Conservation (phyloP, 2,329 filamentous ascomycete species). For the Talaromyces sp. region DNA sequence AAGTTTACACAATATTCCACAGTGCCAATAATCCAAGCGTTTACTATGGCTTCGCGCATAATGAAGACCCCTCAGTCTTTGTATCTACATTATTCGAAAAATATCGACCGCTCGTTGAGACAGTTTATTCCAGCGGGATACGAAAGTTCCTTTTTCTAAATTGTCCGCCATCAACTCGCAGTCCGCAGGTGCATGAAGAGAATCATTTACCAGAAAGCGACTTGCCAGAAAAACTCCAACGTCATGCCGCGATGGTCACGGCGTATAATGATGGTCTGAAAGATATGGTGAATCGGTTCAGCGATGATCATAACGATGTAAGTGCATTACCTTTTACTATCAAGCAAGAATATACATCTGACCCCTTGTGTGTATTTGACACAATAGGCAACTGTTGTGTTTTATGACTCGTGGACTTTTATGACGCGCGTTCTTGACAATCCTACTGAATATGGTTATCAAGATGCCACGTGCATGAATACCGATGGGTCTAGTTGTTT, state of each 20-base stretch:
- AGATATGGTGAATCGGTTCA: constrained; percentile 1
- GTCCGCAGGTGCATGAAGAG: constrained; percentile 12
- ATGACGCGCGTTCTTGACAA: constrained; percentile 13
- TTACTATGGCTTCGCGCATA: constrained; percentile 10
- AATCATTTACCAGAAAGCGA: constrained; percentile 9
- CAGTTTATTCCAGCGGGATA: constrained; percentile 6
- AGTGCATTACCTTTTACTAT: background rate
- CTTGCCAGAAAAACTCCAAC: constrained; percentile 9
- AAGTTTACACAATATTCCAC: background rate
- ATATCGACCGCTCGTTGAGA: constrained; percentile 8
- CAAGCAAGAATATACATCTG: background rate
- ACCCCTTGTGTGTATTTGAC: background rate
- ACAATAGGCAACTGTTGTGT: constrained; percentile 6
- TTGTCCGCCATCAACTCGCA: constrained; percentile 11
- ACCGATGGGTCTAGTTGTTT: constrained; percentile 12
- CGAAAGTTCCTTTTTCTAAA: constrained; percentile 10
- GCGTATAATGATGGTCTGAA: constrained; percentile 8
- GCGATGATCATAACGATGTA: constrained; percentile 8
- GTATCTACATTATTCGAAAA: constrained; percentile 7
- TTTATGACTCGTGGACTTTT: constrained; percentile 12
- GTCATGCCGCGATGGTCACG: constrained; percentile 7
- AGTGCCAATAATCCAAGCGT: constrained; percentile 7
- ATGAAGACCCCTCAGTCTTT: constrained; percentile 5
- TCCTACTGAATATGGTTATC: constrained; percentile 9
- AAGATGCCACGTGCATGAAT: constrained; percentile 10